These are phyloP conservation scores for Tilletia indica DNA, from an alignment of 1,284 basidiomycete species.

Conservation along the genomic window DNA sequence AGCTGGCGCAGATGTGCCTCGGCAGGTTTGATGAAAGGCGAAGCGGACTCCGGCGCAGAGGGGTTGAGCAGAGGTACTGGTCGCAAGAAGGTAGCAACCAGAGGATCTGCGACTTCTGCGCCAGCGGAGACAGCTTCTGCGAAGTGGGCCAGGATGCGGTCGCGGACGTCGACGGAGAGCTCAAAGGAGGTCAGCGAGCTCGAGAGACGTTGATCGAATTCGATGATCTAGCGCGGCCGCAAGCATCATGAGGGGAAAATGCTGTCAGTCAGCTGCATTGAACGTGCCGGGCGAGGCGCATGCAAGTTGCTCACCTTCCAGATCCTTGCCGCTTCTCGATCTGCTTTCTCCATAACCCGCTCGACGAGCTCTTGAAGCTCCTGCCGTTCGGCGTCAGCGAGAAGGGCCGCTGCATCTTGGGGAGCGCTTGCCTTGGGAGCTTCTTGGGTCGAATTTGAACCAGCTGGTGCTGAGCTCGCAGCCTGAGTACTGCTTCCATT, in stretches of 20 bases:
- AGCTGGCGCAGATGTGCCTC: constrained; percentile 59
- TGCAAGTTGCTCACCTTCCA: constrained; percentile 60
- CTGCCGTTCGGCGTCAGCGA: constrained; percentile 47
- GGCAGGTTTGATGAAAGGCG: neutral
- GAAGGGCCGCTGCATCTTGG: constrained; percentile 30
- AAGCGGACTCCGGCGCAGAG: neutral
- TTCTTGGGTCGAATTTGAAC: neutral
- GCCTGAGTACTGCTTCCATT: neutral
- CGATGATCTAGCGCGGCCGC: constrained; percentile 66
- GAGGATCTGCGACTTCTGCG: neutral
- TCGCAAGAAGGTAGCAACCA: neutral
- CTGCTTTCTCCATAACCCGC: constrained; percentile 78
- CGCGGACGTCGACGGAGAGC: constrained; percentile 60
- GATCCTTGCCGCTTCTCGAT: constrained; percentile 78
- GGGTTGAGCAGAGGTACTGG: neutral
- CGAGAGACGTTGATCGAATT: constrained; percentile 76
- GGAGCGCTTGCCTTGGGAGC: neutral
- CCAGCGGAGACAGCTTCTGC: neutral
- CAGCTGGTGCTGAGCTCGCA: neutral
- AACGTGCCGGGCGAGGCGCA: no score
- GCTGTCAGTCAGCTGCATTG: no score
- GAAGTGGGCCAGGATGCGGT: constrained; percentile 26
- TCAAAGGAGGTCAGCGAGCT: constrained; percentile 68
- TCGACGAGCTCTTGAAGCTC: constrained; percentile 61
- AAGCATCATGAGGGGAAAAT: no score